Conservation (phyloP, 2,329 filamentous ascomycete genomes). For the Colletotrichum siamense region DNA sequence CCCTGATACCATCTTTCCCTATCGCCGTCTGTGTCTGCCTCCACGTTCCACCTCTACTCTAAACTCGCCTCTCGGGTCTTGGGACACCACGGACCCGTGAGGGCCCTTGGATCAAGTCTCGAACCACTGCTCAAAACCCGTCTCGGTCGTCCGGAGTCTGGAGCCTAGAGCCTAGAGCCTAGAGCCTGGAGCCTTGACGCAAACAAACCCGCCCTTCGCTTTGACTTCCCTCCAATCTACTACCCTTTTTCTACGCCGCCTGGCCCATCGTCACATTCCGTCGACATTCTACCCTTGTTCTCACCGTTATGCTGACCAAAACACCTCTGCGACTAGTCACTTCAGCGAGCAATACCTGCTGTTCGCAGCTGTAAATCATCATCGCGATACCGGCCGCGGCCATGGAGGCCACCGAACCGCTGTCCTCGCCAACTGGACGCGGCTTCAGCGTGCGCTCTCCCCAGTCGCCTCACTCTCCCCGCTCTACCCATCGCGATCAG, state of each 20-base stretch:
- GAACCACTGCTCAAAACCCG: neutral
- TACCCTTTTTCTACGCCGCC: neutral
- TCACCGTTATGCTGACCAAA: conserved; percentile 13
- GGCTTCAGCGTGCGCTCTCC: conserved; percentile 16
- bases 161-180: conserved; percentile 2
- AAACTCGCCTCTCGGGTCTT: neutral
- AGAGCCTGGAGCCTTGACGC: neutral
- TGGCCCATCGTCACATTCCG: neutral
- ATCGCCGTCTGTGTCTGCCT: neutral
- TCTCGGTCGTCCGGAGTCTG: conserved; percentile 1
- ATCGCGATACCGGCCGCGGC: conserved; percentile 16
- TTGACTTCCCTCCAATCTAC: neutral
- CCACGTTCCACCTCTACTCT: neutral
- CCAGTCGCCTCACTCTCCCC: neutral
- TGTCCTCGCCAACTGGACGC: conserved; percentile 4
- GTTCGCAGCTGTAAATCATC: conserved; percentile 7
- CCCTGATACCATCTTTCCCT: neutral
- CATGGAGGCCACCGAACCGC: conserved; percentile 30
- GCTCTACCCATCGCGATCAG: conserved; percentile 8
- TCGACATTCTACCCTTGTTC: neutral
- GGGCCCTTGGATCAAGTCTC: neutral
- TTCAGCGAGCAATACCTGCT: conserved; percentile 24
- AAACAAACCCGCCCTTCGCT: conserved; percentile 19
- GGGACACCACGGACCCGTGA: conserved; percentile 15
- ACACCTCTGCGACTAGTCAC: conserved; percentile 17